These are phyloP conservation scores for Scytalidium sp. DNA, from an alignment of 2,329 filamentous ascomycete species.

Conservation along the genomic window DNA sequence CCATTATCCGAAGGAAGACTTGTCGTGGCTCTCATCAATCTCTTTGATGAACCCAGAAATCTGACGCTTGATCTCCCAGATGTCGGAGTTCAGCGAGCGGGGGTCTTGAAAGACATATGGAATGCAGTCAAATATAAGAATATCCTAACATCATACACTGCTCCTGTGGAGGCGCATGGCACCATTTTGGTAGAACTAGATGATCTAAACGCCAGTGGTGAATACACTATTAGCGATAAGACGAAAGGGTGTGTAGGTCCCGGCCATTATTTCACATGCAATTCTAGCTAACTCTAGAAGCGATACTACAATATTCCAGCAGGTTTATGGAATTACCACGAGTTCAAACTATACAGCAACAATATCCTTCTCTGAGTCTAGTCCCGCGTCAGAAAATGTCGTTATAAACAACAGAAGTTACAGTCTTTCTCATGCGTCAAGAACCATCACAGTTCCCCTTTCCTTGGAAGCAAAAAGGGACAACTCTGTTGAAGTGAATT, in stretches of 20 bases:
- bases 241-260: no score
- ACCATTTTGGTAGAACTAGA: constrained; percentile 19
- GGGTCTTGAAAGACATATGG: constrained; percentile 20
- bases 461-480: constrained; percentile 13
- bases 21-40: constrained; percentile 21
- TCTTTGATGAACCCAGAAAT: constrained; percentile 10
- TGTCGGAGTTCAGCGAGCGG: constrained; percentile 19
- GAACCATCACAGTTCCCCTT: constrained; percentile 7
- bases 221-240: constrained; percentile 13
- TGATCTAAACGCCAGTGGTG: constrained; percentile 8
- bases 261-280: constrained; percentile 4
- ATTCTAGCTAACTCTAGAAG: constrained; percentile 5
- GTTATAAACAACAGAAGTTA: constrained; percentile 9
- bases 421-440: constrained; percentile 8
- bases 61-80: constrained; percentile 21
- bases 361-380: constrained; percentile 11
- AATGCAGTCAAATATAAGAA: constrained; percentile 7
- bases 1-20: constrained; percentile 16
- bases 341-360: constrained; percentile 15
- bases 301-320: constrained; percentile 13
- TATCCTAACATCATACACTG: constrained; percentile 18
- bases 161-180: constrained; percentile 17
- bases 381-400: constrained; percentile 5
- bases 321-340: constrained; percentile 17
- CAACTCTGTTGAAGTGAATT: constrained; percentile 15